Base-by-base conservation (phyloP, 176 grass and related monocot genomes). In the Oryza nivara region DNA sequence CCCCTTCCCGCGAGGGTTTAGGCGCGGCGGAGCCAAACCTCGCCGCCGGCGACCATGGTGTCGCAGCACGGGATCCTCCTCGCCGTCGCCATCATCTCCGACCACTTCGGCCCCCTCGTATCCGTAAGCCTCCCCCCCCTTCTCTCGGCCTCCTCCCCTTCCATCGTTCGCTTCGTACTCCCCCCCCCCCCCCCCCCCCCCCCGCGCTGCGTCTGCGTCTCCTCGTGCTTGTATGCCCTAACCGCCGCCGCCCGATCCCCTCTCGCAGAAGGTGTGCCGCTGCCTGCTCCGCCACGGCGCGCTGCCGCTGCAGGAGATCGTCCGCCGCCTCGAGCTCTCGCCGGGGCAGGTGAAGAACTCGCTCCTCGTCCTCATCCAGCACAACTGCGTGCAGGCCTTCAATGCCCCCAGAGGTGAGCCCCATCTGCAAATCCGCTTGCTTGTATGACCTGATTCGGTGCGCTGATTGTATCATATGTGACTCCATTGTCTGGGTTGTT, bases 361-460 rank as follows among this genome's bases (percentile, higher is more conserved):
- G 13, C 93, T 96, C 51, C 91, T 95, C 65, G 74, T 96, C 79
- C 93, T 98, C 70, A 89, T 98, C 85, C 93, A 96, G 75, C 93
- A 98, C 84, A 98, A 91, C 75, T 98, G 91, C 85, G 85, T 96
- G 4, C 93, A 96, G 89, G 91, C 89, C 70, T 98, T 89, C 83
- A 86, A 80, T 26, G 77, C n/a, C 64, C 75, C 81, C 16, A 88
- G 84, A 92, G 84, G 83, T 69, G 38, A 85, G 74, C 7, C 47
- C n/a, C 15, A 3, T 35, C 30, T 9, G 70, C 60, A 35, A 73
- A 36, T 54, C 54, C 52, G 4, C 68, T 73, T 75, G 2, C 13
- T 63, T 54, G 4, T 68, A 48, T 17, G n/a, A 25, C 76, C 16
- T 82, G 23, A 83, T 77, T 68, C 11, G 14, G n/a, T 49, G 17